Evolutionary conservation across 2,329 filamentous ascomycete species (phyloP), one percentile per base, ranked within the genome.

Genomic region (Emmonsiellopsis sp.): DNA sequence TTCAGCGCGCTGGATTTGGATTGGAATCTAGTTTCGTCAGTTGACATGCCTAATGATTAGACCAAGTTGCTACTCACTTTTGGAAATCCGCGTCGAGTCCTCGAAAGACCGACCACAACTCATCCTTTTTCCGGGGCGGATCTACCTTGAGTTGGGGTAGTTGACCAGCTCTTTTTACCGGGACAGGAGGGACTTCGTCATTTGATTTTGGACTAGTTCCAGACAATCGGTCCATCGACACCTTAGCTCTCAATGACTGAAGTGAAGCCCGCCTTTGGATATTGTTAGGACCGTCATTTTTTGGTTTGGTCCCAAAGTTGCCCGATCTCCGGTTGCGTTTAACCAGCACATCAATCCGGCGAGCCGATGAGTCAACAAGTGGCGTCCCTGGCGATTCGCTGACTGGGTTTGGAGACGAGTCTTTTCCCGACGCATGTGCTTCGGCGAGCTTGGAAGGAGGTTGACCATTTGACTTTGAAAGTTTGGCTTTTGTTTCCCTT

Each of bases 1-100:
- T 89, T 90, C 60, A 90, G 75, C 0, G 84, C 75, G 61, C 78
- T 86, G 36, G 84, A 82, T 68, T 90, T 94, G 54, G 81, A 76
- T 57, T 84, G 79, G 61, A 95, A 94, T 57, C 77, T 81, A 57
- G 36, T 51, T 2, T 10, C 34, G 48, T 54, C 50, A 50, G 48
- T 50, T 43, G 48, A 50, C 50, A 45, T 34, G 27, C 47, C 14
- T 13, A 42, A 13, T 27, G 11, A 8, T n/a, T 31, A 32, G 27
- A 62, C 37, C 50, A 31, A 52, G 58, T 49, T 27, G 53, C 43
- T 17, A 65, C 74, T 56, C 70, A 82, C 77, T 86, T 87, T 61
- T 83, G 77, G 61, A 78, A 84, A 64, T 87, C 85, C 39, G 76
- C 81, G 59, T 88, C 85, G 31, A 88, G 71, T n/a, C 75, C 74